Evolutionary conservation across 2,329 filamentous ascomycete genomes (phyloP), one percentile per base, ranked within the genome.

Genomic region (Botryotinia narcissicola): DNA sequence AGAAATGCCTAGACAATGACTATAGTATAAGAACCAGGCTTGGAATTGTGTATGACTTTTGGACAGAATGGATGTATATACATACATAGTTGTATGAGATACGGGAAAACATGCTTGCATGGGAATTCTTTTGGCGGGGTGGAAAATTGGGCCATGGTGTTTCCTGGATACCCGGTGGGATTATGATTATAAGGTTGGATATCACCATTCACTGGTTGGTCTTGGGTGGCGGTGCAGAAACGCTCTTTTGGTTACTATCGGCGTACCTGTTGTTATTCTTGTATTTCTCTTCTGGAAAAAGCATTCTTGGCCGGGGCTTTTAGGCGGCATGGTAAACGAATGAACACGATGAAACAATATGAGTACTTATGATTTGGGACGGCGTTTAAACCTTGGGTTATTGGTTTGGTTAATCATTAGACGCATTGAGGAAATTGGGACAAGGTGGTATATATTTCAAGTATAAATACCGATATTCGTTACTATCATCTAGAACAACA

Each of bases 141-240:
- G 66, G n/a, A 40, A 68, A 42, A 42, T 57, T 68, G 66, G 66
- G 20, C n/a, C n/a, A 57, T 25, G 48, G 66, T 42, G 48, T 68
- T 68, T 68, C 18, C 35, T 37, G n/a, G 40, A 68, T 57, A 68
- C n/a, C 66, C 51, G 18, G 37, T 68, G 37, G 48, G n/a, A 68
- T 68, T 18, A 68, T 18, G 25, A 42, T 57, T 42, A 42, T n/a
- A 42, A 42, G 48, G 66, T 42, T 68, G 48, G 35, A 42, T 68
- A n/a, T 68, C 22, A 32, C 57, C 35, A 68, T 68, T 54, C 66
- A 57, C 29, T 57, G 37, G 40, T 68, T 57, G 48, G 16, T 57
- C 25, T 57, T 57, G 46, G 51, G 29, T n/a, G n/a, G 66, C 48
- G 25, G 66, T 32, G 66, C 10, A 20, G 18, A n/a, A 66, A 66